Evolutionary conservation across 1,139 yeast genomes (phyloP).

Genomic region (Blastobotrys indianensis): DNA sequence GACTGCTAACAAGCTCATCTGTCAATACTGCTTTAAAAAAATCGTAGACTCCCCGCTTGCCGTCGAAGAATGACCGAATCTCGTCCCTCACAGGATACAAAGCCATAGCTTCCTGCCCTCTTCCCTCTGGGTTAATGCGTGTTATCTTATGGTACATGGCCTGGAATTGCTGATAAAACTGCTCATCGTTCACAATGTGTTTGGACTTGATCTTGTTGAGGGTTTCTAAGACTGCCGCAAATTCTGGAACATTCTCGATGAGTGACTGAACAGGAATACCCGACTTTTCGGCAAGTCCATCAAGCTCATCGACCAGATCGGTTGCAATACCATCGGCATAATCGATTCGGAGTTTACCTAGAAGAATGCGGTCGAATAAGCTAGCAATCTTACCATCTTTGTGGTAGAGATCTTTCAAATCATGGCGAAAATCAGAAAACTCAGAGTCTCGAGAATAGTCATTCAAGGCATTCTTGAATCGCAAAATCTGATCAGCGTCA

Average conservation of each 20-base stretch:
- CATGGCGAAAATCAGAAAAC: no score
- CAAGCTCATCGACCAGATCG: not conserved
- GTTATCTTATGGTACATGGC: constrained; percentile 1
- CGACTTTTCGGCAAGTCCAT: not conserved
- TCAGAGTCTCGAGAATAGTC: no score
- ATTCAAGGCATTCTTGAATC: no score
- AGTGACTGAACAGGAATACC: not conserved
- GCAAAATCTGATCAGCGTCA: no score
- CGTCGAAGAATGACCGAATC: not conserved
- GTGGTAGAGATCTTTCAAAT: no score
- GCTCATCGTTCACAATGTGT: no score
- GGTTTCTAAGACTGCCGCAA: not conserved
- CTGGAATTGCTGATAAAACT: not conserved
- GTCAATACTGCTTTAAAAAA: no score
- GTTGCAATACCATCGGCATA: not conserved
- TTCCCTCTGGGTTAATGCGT: not conserved
- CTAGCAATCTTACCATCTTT: no score
- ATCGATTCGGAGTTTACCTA: not conserved
- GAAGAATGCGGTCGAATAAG: constrained; percentile 1
- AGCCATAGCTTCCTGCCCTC: not conserved
- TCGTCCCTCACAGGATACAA: not conserved
- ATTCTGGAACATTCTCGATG: not conserved
- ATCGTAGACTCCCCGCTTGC: no score
- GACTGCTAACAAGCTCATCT: no score
- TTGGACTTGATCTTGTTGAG: not conserved